Evolutionary conservation across 202 grass and related monocot genomes (phyloP).

Genomic region (Brachypodium distachyon): DNA sequence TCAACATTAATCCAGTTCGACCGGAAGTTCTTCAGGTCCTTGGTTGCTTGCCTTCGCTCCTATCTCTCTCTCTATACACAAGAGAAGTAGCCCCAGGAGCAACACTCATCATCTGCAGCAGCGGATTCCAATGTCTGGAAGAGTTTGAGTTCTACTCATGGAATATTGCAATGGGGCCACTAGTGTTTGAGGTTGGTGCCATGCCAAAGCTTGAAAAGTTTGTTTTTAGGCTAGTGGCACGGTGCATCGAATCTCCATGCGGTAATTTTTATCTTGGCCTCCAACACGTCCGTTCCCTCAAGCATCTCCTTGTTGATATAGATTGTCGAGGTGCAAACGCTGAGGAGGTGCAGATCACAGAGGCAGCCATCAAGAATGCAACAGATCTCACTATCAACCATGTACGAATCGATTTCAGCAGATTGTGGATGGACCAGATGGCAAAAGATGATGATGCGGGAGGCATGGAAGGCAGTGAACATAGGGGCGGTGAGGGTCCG

Average conservation of each 20-base stretch:
- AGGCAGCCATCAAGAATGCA: background rate
- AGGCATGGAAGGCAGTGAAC: background rate
- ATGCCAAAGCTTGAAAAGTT: background rate
- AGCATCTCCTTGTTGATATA: background rate
- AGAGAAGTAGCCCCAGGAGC: background rate
- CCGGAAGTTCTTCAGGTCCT: background rate
- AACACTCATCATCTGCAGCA: background rate
- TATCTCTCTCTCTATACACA: background rate
- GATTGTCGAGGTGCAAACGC: background rate
- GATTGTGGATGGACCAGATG: background rate
- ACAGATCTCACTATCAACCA: background rate
- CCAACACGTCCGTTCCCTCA: background rate
- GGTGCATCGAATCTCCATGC: background rate
- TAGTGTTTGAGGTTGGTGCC: background rate
- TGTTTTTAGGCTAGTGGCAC: background rate
- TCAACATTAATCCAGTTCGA: background rate
- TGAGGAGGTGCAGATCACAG: background rate
- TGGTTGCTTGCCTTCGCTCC: background rate
- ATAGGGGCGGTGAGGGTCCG: background rate
- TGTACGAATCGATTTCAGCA: conserved; percentile 6
- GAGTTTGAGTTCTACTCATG: background rate
- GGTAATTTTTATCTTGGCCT: background rate
- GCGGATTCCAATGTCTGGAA: background rate
- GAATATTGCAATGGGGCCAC: background rate
- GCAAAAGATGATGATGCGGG: background rate